Evolutionary conservation across 2,329 filamentous ascomycete species (phyloP).

Genomic region (Colletotrichum sp.): DNA sequence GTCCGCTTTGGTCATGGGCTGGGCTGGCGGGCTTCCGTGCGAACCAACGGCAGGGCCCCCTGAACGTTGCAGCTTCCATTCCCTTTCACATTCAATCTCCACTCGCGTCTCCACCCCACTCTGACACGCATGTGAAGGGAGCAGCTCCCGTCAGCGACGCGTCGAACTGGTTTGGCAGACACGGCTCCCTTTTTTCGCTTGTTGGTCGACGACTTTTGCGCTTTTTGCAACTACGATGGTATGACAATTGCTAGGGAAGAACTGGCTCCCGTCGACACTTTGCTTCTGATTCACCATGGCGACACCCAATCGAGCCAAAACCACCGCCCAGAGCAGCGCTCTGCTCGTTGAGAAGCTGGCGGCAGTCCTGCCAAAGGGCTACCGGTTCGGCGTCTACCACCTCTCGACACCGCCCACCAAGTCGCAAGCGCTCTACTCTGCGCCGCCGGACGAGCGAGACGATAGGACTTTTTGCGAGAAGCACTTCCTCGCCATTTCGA

Average conservation of each 20-base stretch:
- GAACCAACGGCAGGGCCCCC: not conserved
- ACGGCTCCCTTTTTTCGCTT: not conserved
- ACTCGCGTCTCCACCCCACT: not conserved
- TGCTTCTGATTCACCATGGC: slow-evolving; percentile 25
- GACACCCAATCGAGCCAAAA: slow-evolving; percentile 2
- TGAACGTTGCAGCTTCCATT: not conserved
- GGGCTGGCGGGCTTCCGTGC: not conserved
- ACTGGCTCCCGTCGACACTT: not conserved
- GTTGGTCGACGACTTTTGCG: not conserved
- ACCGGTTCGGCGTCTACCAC: slow-evolving; percentile 77
- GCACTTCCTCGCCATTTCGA: slow-evolving; percentile 70
- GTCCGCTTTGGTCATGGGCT: rapidly evolving
- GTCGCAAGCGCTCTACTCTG: slow-evolving; percentile 78
- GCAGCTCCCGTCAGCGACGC: not conserved
- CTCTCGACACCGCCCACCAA: slow-evolving; percentile 82
- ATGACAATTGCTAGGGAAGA: not conserved
- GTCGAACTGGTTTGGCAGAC: not conserved
- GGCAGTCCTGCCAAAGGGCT: slow-evolving; percentile 56
- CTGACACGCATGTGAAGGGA: slow-evolving; percentile 8
- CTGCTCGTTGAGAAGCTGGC: slow-evolving; percentile 46
- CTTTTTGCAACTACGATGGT: not conserved
- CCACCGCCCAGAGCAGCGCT: slow-evolving; percentile 28
- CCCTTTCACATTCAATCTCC: not conserved
- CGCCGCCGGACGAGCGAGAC: slow-evolving; percentile 72
- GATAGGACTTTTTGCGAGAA: slow-evolving; percentile 86